These are phyloP conservation scores for Colletotrichum spaethianum DNA, from an alignment of 2,329 filamentous ascomycete species.

Conservation along the genomic window DNA sequence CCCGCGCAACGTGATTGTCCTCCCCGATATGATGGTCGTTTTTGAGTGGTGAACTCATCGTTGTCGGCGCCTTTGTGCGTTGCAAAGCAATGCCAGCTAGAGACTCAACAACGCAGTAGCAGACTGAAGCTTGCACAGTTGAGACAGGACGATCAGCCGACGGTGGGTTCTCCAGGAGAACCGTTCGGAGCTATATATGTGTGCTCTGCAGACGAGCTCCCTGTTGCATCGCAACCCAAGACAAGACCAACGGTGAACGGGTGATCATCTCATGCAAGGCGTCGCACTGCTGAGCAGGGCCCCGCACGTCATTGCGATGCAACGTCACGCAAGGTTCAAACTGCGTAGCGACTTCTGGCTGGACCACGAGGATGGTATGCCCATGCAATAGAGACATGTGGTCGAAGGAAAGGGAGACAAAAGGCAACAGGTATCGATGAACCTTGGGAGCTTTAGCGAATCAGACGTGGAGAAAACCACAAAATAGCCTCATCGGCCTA, in stretches of 20 bases:
- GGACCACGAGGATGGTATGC: neutral
- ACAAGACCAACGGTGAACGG: conserved; percentile 15
- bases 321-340: conserved; percentile 37
- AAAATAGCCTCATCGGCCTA: conserved; percentile 27
- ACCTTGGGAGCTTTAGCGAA: neutral
- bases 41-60: conserved; percentile 30
- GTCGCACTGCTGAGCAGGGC: neutral
- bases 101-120: neutral
- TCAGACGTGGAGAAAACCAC: conserved; percentile 7
- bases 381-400: neutral
- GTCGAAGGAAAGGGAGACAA: neutral
- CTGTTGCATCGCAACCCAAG: conserved; percentile 19
- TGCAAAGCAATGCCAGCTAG: neutral
- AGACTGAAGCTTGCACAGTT: conserved; percentile 2
- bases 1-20: neutral
- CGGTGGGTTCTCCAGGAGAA: neutral
- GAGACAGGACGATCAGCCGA: neutral
- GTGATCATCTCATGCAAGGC: conserved; percentile 24
- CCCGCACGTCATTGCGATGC: conserved; percentile 39
- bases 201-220: neutral
- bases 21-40: conserved; percentile 25
- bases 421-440: neutral
- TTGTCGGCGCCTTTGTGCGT: neutral
- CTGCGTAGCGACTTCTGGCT: conserved; percentile 7
- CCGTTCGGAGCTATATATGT: conserved; percentile 26